Evolutionary conservation across 2,329 filamentous ascomycete genomes (phyloP), one percentile per base, ranked within the genome.

Genomic region (Hyphodiscus sp.): DNA sequence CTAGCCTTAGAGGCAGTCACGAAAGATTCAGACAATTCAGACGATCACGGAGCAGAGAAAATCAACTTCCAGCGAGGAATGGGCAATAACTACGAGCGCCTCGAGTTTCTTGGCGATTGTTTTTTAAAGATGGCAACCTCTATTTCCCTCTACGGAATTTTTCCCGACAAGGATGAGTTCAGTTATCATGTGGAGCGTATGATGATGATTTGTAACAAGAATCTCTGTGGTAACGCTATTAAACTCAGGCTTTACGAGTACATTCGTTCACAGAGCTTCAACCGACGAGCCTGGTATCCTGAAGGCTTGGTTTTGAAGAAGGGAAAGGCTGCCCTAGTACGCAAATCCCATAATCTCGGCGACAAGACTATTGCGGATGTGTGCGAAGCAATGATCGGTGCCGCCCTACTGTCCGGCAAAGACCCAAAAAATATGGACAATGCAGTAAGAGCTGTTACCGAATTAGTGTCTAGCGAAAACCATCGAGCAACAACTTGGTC

Each of bases 51-150:
- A 0, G 74, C 79, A 33, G 77, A 86, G 53, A 81, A 87, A 41
- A 71, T 89, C 50, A 88, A 91, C 61, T 83, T 91, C 46, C 87
- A 91, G 62, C 75, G 80, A 47, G 91, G 91, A 2, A 96, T 96
- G 90, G 90, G 91, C 1, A 86, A 85, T 41, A 97, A 97, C 62
- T 99, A 99, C 64, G 94, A 99, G 69, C 82, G 94, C 13, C 77
- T 97, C 0, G 94, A 99, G 65, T 95, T 96, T 55, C 77, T 97
- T 1, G 94, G 94, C 0, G 94, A 99, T 68, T 88, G 86, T 33
- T 96, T 96, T 64, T 76, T 99, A 55, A 99, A 99, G 71, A 92
- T 96, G 85, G 89, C 89, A 11, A 96, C 92, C 0, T 92, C 91
- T 0, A 91, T 99, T 50, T 85, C 91, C 0, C 76, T 95, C 0